These are phyloP conservation scores for Tympanopsis confertula DNA, from an alignment of 2,329 filamentous ascomycete genomes.

Conservation along the genomic window DNA sequence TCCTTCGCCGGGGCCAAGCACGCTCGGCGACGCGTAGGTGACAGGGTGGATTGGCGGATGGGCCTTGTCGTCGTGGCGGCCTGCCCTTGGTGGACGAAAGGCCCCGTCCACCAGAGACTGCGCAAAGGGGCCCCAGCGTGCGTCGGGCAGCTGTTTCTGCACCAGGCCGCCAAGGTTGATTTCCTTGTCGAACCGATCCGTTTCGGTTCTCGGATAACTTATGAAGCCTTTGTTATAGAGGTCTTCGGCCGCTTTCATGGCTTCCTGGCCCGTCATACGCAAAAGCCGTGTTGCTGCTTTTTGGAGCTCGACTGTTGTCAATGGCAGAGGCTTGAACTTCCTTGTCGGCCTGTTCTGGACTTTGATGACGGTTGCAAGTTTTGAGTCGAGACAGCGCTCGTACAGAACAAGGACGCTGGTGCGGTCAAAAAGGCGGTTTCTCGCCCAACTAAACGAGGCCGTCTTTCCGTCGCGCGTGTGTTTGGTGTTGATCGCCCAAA, in stretches of 20 bases:
- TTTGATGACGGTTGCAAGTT: constrained; percentile 67
- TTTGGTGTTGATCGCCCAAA: constrained; percentile 82
- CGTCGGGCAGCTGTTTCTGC: constrained; percentile 70
- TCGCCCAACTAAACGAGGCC: constrained; percentile 74
- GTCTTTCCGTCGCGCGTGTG: constrained; percentile 67
- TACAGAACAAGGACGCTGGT: constrained; percentile 71
- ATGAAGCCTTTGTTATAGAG: constrained; percentile 94
- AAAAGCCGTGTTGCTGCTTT: constrained; percentile 87
- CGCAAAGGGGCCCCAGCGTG: constrained; percentile 71
- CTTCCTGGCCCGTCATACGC: constrained; percentile 78
- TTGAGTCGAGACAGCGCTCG: constrained; percentile 70
- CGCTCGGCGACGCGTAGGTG: constrained; percentile 60
- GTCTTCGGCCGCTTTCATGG: constrained; percentile 77
- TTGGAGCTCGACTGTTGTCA: constrained; percentile 92
- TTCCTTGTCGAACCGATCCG: constrained; percentile 82
- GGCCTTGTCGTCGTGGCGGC: constrained; percentile 86
- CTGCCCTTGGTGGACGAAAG: constrained; percentile 72
- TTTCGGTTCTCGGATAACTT: constrained; percentile 94
- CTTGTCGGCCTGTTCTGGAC: constrained; percentile 84
- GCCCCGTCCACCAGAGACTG: constrained; percentile 62
- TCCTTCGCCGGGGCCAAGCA: constrained; percentile 55
- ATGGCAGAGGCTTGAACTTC: constrained; percentile 84
- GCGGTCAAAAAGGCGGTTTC: constrained; percentile 78
- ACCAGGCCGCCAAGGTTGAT: constrained; percentile 75
- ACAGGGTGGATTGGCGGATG: constrained; percentile 96